Evolutionary conservation across 768 basidiomycete genomes (phyloP), one percentile per base, ranked within the genome.

Genomic region (Hygrophorus pudorinus): DNA sequence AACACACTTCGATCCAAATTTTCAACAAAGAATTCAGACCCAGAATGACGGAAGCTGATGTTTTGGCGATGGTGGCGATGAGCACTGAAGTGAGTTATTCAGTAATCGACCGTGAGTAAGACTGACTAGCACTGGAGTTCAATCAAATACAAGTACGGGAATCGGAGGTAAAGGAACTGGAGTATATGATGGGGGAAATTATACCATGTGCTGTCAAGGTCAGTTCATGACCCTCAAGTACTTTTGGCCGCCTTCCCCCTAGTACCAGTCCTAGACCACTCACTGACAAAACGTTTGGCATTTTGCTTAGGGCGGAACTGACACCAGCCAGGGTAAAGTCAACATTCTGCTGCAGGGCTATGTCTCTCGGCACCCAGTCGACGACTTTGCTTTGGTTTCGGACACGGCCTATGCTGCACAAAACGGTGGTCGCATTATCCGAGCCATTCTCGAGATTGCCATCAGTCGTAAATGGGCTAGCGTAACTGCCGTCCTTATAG

Each of bases 301-400:
- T 17, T 17, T 21, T 47, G 11, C 27, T 32, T 48, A 91, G 83
- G 83, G 77, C 12, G 85, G 67, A 13, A 59, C 64, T 7, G 64
- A 70, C 45, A 67, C 63, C 6, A 66, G 73, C 48, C 64, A 78
- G 68, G 61, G 89, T 38, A 99, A 99, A 65, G 91, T 93, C 64
- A 98, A 97, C 60, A 87, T 98, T 48, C 72, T 98, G 13, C 69
- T 99, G 16, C 96, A 99, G 64, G 85, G 78, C 1, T 87, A 77
- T 60, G 90, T 99, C 50, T 96, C 91, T 30, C 66, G 75, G 37
- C 71, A 77, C 35, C 66, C 68, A n/a, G 67, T 96, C 11, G 85
- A 96, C 48, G 96, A 99, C 62, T 99, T 96, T 55, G 96, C 96
- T 7, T 68, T 99, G 47, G 83, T 98, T 5, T 98, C 96, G 1